Percentiles rank a stretch among this genome's conserved stretches.
phyloP scores from a whole-genome alignment of 805 yeast species.

The Metschnikowia reukaufii region DNA sequence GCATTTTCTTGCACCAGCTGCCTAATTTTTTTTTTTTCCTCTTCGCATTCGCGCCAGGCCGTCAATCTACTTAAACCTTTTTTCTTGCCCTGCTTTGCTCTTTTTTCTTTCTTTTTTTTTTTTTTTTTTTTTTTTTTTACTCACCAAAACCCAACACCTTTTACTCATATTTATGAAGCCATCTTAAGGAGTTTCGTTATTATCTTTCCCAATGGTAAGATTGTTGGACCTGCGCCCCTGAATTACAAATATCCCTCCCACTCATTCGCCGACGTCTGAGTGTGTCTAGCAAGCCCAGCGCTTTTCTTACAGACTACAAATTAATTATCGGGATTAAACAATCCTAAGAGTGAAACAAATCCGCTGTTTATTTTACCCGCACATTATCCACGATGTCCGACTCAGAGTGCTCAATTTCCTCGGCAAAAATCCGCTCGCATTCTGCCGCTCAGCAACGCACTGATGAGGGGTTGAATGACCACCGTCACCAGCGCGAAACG shows the following conservation, averaged over 20 bases:
- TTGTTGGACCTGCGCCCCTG: slow-evolving; percentile 10
- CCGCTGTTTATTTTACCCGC: not conserved
- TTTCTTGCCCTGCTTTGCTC: not conserved
- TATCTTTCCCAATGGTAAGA: slow-evolving; percentile 12
- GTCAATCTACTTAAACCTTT: not conserved
- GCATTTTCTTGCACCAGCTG: not conserved
- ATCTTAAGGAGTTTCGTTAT: slow-evolving; percentile 1
- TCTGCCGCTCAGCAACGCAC: slow-evolving; percentile 20
- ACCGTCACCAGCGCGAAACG: slow-evolving; percentile 36
- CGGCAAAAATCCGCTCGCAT: slow-evolving; percentile 22
- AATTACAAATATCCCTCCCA: not conserved
- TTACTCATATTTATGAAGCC: slow-evolving; percentile 7
- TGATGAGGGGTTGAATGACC: slow-evolving; percentile 41
- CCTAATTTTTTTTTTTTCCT: not conserved
- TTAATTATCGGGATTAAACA: not conserved
- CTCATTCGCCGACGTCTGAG: slow-evolving; percentile 4
- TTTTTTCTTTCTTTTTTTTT: not conserved
- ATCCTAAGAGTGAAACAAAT: no score
- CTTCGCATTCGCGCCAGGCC: not conserved
- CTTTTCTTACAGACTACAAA: not conserved
- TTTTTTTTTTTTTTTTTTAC: not conserved
- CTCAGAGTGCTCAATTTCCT: slow-evolving; percentile 36
- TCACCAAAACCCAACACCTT: slow-evolving; percentile 4
- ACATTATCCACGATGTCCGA: slow-evolving; percentile 36
- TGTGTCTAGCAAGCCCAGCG: slow-evolving; percentile 3